A percentile compares a stretch with the other conserved stretches of the same genome.
These are phyloP conservation scores for Cutaneotrichosporon curvatum DNA, from an alignment of 1,284 basidiomycete species.

Conservation along the genomic window DNA sequence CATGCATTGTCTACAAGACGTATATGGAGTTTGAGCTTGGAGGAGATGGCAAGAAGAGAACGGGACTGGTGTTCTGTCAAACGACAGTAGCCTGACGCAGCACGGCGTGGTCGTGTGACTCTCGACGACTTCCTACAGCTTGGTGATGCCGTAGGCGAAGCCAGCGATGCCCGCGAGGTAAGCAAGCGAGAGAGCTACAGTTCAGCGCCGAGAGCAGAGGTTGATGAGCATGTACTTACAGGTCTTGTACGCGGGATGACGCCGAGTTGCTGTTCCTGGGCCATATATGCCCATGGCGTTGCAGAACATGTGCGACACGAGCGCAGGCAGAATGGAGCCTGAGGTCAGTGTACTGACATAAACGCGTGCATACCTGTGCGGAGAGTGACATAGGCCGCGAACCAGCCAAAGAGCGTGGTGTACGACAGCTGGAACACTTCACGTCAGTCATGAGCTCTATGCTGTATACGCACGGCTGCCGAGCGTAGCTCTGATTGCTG, in stretches of 20 bases:
- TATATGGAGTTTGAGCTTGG: no score
- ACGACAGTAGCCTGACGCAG: no score
- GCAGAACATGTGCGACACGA: constrained; percentile 79
- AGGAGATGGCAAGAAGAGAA: no score
- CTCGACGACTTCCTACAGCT: no score
- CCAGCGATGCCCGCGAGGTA: constrained; percentile 40
- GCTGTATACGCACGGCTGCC: constrained; percentile 56
- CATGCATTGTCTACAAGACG: no score
- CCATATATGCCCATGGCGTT: constrained; percentile 73
- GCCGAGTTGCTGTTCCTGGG: constrained; percentile 26
- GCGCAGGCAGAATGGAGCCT: constrained; percentile 50
- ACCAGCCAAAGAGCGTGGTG: constrained; percentile 87
- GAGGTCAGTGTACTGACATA: constrained; percentile 23
- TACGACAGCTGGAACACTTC: constrained; percentile 79
- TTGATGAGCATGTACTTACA: constrained; percentile 17
- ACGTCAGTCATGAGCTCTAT: neutral
- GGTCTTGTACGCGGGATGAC: constrained; percentile 30
- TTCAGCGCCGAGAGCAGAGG: constrained; percentile 3
- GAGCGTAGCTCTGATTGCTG: constrained; percentile 58
- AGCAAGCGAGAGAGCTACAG: constrained; percentile 23
- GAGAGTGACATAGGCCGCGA: constrained; percentile 76
- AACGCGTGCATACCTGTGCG: constrained; percentile 67
- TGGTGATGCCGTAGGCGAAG: constrained; percentile 23
- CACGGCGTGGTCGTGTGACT: no score
- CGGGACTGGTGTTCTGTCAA: no score